Evolutionary conservation across 164 flowering plant species (phyloP), one percentile per base, ranked within the genome.

Genomic region (Kalanchoe fedtschenkoi): DNA sequence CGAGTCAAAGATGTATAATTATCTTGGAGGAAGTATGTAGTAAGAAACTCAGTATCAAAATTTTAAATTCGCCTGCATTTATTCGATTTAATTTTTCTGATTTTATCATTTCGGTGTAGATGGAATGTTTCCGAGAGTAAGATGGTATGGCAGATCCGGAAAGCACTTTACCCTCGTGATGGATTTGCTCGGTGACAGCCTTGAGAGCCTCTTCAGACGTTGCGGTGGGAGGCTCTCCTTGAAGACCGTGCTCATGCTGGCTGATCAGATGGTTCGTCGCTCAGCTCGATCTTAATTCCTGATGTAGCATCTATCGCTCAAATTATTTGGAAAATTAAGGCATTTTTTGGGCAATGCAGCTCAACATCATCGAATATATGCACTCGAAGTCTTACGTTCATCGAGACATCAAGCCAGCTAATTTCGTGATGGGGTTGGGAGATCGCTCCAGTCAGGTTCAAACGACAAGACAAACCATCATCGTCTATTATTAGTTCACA

Each of bases 331-430:
- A n/a, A n/a, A n/a, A n/a, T n/a, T n/a, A n/a, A n/a, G n/a, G n/a
- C n/a, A n/a, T n/a, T n/a, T n/a, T 37, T 9, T 19, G 13, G 26
- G 3, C 56, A 44, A 14, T 67, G 29, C 63, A 76, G 79, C 64
- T 76, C 24, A 65, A 58, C 19, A 62, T 70, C 34, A 21, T 76
- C 26, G 74, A 76, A 55, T 76, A 65, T 33, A 55, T 76, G 72
- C 79, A 73, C 26, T 72, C 79, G 1, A 68, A 61, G 62, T 71
- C 70, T 6, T 76, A 62, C 70, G 55, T 76, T 34, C 79, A 76
- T 44, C 68, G 79, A 61, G 79, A 76, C 55, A 76, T 76, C 29
- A 72, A 76, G 57, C 74, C 74, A 19, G 76, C 72, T 46, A 73
- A 76, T 58, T 72, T 76, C 37, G 57, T 72, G 9, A 73, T 73